phyloP scores from a whole-genome alignment of 2,329 filamentous ascomycete genomes.

The Cladosporium sp. region DNA sequence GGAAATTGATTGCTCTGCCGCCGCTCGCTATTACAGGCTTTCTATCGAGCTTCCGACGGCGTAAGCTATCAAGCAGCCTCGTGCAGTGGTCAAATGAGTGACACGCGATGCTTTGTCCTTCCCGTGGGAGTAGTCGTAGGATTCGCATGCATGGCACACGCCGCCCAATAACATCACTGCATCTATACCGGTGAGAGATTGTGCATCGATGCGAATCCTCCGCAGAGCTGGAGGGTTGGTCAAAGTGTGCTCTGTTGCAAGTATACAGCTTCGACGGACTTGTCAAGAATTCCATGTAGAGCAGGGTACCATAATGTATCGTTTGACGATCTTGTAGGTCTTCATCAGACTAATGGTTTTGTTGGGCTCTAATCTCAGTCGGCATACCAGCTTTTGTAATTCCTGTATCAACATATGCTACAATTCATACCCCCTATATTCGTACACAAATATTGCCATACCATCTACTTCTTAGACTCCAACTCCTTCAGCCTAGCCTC shows the following conservation, averaged over 20 bases:
- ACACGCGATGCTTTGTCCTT: not conserved
- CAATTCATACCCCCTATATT: not conserved
- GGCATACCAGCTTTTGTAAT: not conserved
- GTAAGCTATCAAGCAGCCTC: not conserved
- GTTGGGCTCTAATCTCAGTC: not conserved
- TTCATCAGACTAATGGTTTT: not conserved
- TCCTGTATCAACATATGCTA: not conserved
- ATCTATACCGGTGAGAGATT: not conserved
- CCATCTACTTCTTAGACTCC: slow-evolving; percentile 1
- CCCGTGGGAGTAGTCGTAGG: not conserved
- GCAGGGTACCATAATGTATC: not conserved
- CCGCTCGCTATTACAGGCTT: not conserved
- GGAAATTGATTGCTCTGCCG: not conserved
- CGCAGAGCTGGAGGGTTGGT: not conserved
- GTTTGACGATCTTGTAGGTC: not conserved
- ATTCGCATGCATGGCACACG: not conserved
- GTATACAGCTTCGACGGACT: not conserved
- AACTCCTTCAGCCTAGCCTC: slow-evolving; percentile 43
- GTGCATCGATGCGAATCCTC: not conserved
- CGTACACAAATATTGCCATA: not conserved
- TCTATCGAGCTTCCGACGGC: not conserved
- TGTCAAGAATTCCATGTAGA: not conserved
- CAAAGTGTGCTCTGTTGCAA: not conserved
- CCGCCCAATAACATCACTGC: not conserved
- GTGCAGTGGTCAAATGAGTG: not conserved